Conservation (phyloP, 2,329 filamentous ascomycete genomes). For the Bipolaris bicolor region DNA sequence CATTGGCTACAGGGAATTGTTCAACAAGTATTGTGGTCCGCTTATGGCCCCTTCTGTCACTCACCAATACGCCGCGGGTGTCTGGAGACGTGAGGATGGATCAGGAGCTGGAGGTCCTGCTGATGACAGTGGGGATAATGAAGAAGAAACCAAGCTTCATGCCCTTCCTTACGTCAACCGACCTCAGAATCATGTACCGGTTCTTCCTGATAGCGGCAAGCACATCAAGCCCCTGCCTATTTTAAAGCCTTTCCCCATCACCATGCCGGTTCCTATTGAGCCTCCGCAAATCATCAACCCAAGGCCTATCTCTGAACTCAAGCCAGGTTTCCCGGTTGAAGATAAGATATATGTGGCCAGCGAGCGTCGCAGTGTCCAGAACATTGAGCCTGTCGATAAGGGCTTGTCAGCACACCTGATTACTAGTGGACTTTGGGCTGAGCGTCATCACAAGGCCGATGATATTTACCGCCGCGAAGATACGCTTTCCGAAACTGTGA, state of each 20-base stretch:
- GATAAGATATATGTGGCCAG: not conserved
- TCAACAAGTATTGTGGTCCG: not conserved
- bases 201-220: not conserved
- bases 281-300: not conserved
- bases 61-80: not conserved
- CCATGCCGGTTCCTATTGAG: not conserved
- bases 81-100: not conserved
- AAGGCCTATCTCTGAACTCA: not conserved
- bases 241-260: not conserved
- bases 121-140: not conserved
- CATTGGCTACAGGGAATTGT: not conserved
- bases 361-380: not conserved
- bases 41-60: not conserved
- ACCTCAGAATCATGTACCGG: not conserved
- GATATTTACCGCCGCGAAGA: not conserved
- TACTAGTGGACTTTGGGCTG: not conserved
- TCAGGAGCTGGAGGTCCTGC: not conserved
- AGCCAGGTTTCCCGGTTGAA: not conserved
- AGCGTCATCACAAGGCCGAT: not conserved
- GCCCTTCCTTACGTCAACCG: not conserved
- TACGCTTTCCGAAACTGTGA: not conserved
- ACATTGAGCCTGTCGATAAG: not conserved
- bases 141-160: not conserved
- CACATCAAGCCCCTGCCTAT: not conserved
- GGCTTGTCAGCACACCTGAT: not conserved